Evolutionary conservation across 2,329 filamentous ascomycete species (phyloP).

Genomic region (Alternaria dauci): DNA sequence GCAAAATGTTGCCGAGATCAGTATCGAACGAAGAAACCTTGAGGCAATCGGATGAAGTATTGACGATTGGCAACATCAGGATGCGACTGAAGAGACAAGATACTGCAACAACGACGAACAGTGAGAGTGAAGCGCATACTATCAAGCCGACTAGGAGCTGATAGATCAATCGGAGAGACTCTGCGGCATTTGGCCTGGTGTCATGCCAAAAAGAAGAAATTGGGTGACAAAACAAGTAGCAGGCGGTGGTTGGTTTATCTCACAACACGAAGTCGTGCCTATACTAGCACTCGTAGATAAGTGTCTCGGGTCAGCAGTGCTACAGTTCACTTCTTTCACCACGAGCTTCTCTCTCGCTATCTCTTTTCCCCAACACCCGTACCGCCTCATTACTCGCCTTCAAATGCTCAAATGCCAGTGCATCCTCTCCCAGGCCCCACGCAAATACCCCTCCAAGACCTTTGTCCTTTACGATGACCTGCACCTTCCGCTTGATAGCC

Average conservation of each 20-base stretch:
- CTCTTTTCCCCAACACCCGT: background rate
- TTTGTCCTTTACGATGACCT: constrained; percentile 63
- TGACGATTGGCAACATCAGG: background rate
- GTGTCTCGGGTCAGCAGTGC: background rate
- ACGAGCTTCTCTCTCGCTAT: too few relatives aligned
- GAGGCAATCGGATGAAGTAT: background rate
- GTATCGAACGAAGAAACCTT: background rate
- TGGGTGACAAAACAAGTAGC: background rate
- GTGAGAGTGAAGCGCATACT: background rate
- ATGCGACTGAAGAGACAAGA: background rate
- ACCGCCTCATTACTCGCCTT: constrained; percentile 41
- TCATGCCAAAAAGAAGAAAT: background rate
- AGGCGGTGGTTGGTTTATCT: background rate
- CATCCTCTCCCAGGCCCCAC: constrained; percentile 76
- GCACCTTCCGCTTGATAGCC: constrained; percentile 69
- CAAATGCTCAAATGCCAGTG: constrained; percentile 48
- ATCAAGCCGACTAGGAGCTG: background rate
- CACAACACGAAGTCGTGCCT: background rate
- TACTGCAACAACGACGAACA: background rate
- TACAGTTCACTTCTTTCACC: constrained; percentile 20
- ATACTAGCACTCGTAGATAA: background rate
- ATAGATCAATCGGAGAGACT: background rate
- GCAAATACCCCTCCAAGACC: constrained; percentile 74
- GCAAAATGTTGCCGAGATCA: background rate
- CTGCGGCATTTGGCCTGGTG: background rate